Percentiles rank a stretch among this genome's conserved stretches.
Evolutionary conservation across 2,329 filamentous ascomycete genomes (phyloP).

Genomic region (Clarireedia monteithiana): DNA sequence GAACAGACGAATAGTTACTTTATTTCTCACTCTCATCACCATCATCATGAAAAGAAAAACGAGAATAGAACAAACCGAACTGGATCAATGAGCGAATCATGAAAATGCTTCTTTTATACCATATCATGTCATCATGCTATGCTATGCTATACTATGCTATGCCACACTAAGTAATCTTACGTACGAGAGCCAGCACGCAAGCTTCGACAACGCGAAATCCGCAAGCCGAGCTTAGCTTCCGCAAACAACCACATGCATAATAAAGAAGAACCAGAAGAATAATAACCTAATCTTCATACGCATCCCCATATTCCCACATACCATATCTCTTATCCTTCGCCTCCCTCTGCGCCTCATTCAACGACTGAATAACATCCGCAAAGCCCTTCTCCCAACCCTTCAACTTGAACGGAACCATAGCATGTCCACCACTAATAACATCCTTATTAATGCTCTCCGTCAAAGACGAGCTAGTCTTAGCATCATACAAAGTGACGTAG

Average conservation of each 20-base stretch:
- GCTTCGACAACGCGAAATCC: too few relatives aligned
- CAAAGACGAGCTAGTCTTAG: slow-evolving; percentile 51
- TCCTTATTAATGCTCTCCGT: slow-evolving; percentile 86
- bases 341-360: slow-evolving; percentile 66
- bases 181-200: background rate
- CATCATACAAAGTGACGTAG: slow-evolving; percentile 84
- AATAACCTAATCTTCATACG: slow-evolving; percentile 68
- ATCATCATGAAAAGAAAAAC: too few relatives aligned
- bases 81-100: too few relatives aligned
- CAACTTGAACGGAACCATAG: slow-evolving; percentile 86
- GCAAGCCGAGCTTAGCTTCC: background rate
- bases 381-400: slow-evolving; percentile 84
- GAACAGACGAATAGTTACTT: too few relatives aligned
- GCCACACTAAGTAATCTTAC: background rate
- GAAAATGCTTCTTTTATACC: background rate
- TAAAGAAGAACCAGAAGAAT: background rate
- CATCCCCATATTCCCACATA: slow-evolving; percentile 98
- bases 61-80: too few relatives aligned
- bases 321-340: slow-evolving; percentile 76
- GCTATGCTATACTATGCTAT: background rate
- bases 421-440: slow-evolving; percentile 72
- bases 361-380: slow-evolving; percentile 59
- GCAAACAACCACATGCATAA: background rate
- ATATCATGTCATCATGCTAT: background rate
- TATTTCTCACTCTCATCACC: too few relatives aligned